Evolutionary conservation across 257 asterid species (phyloP), one percentile per base, ranked within the genome.

Genomic region (Nicotiana knightiana): DNA sequence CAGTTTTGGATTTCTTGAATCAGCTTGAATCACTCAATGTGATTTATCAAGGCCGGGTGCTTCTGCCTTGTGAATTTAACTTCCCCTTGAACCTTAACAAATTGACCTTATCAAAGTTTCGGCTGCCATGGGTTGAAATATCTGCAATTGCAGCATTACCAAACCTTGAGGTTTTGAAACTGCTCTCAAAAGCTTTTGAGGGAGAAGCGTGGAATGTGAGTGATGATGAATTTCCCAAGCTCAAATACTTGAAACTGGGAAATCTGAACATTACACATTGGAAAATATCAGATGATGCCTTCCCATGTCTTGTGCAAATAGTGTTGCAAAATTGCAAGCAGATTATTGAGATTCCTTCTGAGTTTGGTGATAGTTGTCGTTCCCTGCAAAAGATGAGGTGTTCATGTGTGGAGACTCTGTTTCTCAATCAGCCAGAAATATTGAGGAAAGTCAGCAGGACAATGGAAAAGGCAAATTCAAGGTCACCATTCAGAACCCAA

Each of bases 91-190:
- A 58, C 46, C 82, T 81, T 8, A 65, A 51, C 39, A 55, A n/a
- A 57, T 12, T 81, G 68, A 78, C 32, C 5, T 24, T 77, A 10
- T 26, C 3, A 32, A 28, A 0, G 1, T 67, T 83, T 67, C 10
- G 21, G 28, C 58, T 83, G 4, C 70, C 79, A n/a, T 64, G 82
- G 85, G 48, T 37, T 48, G 51, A 33, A 63, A 62, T 84, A 17
- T 75, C 82, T n/a, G 33, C 28, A 6, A 75, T 81, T 51, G 80
- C 61, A 5, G 16, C 66, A 64, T 48, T 76, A 33, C 79, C 82
- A 35, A 9, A 65, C 33, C 87, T 81, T n/a, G 84, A 63, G 46
- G 71, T 81, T 64, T 81, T 84, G 16, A 81, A 81, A 51, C 9
- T 84, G 10, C 6, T 32, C 3, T 1, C 2, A 5, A 2, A 35